phyloP scores from a whole-genome alignment of 441 rosid genomes.

The Flueggea neowawraea region DNA sequence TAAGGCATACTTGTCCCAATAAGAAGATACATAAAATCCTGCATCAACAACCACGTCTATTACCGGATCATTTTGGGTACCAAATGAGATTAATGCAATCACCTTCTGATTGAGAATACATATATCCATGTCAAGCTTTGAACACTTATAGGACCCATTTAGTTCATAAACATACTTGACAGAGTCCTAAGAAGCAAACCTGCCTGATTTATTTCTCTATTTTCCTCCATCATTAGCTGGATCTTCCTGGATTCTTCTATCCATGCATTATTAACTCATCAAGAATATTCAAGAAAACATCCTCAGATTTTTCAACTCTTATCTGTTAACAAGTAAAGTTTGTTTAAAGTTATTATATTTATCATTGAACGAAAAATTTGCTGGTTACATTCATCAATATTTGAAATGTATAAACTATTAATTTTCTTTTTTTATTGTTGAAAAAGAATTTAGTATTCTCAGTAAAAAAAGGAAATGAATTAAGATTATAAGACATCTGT shows the following conservation, averaged over 20 bases:
- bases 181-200: conserved; percentile 10
- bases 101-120: background rate
- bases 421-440: no score
- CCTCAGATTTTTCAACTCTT: no score
- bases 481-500: no score
- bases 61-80: background rate
- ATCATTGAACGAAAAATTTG: no score
- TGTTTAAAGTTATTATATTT: no score
- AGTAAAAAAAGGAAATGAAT: no score
- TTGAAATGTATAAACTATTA: no score
- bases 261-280: no score
- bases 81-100: conserved; percentile 4
- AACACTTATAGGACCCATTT: background rate
- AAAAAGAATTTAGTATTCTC: no score
- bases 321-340: no score
- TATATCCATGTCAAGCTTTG: background rate
- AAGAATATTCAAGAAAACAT: no score
- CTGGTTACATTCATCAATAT: no score
- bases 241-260: background rate
- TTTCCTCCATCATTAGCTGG: background rate
- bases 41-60: conserved; percentile 7
- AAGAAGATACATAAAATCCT: background rate
- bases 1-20: conserved; percentile 3
- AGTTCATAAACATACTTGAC: background rate
- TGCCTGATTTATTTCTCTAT: background rate